Percentiles rank a stretch among this genome's conserved stretches.
Conservation (phyloP, 768 basidiomycete species). For the Dacryopinax primogenitus region DNA sequence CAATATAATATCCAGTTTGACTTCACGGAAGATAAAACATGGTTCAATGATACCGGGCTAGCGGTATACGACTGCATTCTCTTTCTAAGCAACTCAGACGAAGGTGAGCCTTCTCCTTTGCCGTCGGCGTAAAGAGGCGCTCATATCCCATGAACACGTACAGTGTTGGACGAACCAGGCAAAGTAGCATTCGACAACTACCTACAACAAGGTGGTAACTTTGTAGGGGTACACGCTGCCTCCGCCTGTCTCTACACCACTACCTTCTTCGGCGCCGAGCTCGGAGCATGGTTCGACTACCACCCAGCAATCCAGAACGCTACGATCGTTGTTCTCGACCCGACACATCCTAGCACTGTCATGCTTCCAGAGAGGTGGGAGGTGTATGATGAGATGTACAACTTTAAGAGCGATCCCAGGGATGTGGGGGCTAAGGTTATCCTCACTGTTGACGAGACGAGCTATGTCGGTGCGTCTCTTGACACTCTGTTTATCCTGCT, state of each 20-base stretch:
- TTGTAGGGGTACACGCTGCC: conserved; percentile 55
- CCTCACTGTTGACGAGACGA: conserved; percentile 52
- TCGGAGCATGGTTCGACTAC: conserved; percentile 59
- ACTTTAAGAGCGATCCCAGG: conserved; percentile 61
- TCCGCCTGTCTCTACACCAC: conserved; percentile 47
- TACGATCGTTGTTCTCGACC: conserved; percentile 45
- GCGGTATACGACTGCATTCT: conserved; percentile 49
- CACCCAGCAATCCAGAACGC: conserved; percentile 54
- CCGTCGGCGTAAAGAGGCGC: not conserved
- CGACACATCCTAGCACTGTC: conserved; percentile 48
- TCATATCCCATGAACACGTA: not conserved
- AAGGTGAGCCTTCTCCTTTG: conserved; percentile 34
- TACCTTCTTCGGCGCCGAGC: conserved; percentile 43
- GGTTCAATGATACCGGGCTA: conserved; percentile 46
- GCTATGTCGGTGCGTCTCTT: conserved; percentile 40
- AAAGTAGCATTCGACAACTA: conserved; percentile 52
- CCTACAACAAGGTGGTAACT: conserved; percentile 55
- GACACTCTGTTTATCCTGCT: not conserved
- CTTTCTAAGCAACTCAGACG: conserved; percentile 57
- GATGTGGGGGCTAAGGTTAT: conserved; percentile 47
- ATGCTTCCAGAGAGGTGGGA: conserved; percentile 31
- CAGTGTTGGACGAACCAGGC: conserved; percentile 49
- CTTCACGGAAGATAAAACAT: conserved; percentile 46
- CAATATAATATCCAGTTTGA: conserved; percentile 44
- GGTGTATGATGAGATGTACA: conserved; percentile 43